Evolutionary conservation across 169 alveolate species (phyloP), one percentile per base, ranked within the genome.

Genomic region (Cystoisospora suis): DNA sequence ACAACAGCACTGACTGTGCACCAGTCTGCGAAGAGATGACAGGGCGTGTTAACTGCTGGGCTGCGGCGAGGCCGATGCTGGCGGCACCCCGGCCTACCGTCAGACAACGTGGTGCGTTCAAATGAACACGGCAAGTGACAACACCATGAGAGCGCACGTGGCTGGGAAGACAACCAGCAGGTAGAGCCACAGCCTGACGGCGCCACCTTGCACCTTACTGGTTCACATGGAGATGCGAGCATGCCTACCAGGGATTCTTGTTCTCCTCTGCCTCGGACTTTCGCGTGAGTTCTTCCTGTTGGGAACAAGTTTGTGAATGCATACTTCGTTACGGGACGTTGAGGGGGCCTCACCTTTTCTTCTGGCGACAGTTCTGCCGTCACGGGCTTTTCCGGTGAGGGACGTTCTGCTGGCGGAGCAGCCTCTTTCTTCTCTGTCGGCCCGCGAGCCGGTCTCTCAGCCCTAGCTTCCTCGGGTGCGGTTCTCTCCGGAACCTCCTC

Each of bases 131-230:
- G 83, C 83, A 40, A 72, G 83, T 46, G 83, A 34, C 4, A 72
- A 29, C 6, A 72, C 58, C 23, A 72, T 72, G 47, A 72, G 42
- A 6, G 53, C 7, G 17, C 38, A 40, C 27, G 53, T 12, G 17
- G 53, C 29, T 17, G 83, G 83, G 6, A 72, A 38, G 83, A 72
- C 23, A 0, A 40, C 83, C 27, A 72, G 53, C 58, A 40, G 46
- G 53, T 72, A 72, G 83, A 72, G 42, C 83, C 83, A 72, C 15
- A 36, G 53, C 83, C 83, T 72, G 83, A n/a, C 15, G n/a, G 77
- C 34, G 40, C 7, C 45, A 7, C n/a, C 7, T 23, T 23, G 44
- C 40, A 12, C 7, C 77, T 23, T 9, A 20, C 23, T 17, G 34
- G 12, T 12, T 17, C 2, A n/a, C 5, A 44, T 1, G 12, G 0